These are phyloP conservation scores for Penicillium silybi DNA, from an alignment of 495 filamentous ascomycete genomes.

Conservation along the genomic window DNA sequence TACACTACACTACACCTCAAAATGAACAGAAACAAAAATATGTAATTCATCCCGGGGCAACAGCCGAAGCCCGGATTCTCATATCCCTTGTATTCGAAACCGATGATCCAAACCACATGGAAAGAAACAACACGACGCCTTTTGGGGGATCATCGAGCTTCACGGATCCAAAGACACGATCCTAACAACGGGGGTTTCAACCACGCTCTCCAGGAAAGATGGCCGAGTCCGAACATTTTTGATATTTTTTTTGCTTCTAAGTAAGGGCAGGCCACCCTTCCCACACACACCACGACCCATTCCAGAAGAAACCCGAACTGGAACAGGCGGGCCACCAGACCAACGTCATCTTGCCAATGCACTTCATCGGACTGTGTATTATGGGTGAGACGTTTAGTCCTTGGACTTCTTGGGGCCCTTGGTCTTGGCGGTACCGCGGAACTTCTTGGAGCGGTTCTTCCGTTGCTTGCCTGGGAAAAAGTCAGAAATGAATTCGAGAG, in stretches of 20 bases:
- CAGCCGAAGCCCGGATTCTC: conserved; percentile 29
- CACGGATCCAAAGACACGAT: conserved; percentile 15
- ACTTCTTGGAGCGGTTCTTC: conserved; percentile 99
- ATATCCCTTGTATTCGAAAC: conserved; percentile 24
- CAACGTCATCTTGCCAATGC: conserved; percentile 16
- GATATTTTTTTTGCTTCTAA: not conserved
- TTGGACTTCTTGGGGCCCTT: conserved; percentile 80
- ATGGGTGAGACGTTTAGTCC: conserved; percentile 39
- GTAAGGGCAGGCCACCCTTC: not conserved
- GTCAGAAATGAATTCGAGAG: conserved; percentile 2
- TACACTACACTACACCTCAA: not conserved
- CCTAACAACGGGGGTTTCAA: conserved; percentile 9
- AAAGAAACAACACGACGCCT: conserved; percentile 28
- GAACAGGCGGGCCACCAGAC: conserved; percentile 21
- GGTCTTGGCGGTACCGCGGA: conserved; percentile 85
- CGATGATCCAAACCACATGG: conserved; percentile 23
- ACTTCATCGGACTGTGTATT: conserved; percentile 18
- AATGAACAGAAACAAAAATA: conserved; percentile 27
- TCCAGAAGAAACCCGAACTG: conserved; percentile 7
- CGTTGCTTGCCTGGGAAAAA: conserved; percentile 88
- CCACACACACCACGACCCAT: conserved; percentile 22
- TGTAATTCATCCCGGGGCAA: conserved; percentile 29
- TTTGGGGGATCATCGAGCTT: conserved; percentile 23
- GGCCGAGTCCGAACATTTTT: not conserved
- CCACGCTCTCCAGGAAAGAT: conserved; percentile 1